Conservation (phyloP, 208 protist genomes). For the Leishmania tropica region DNA sequence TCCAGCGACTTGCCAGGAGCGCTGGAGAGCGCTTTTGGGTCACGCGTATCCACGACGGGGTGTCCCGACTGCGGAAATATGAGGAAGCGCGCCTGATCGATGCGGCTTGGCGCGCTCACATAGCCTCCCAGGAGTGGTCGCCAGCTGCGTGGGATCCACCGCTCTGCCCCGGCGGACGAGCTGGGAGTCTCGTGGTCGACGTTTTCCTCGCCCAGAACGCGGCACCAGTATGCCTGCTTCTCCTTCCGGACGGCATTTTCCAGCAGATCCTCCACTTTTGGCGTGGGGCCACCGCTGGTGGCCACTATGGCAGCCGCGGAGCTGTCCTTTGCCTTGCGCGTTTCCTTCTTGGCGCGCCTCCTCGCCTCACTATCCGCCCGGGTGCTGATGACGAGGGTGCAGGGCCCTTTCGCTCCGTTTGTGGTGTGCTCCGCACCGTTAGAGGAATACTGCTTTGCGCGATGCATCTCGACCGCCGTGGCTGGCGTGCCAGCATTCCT, state of each 20-base stretch:
- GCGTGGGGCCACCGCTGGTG: background rate
- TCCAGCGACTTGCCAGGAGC: constrained; percentile 3
- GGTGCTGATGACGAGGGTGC: constrained; percentile 19
- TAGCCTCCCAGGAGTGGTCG: constrained; percentile 51
- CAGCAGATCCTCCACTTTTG: constrained; percentile 15
- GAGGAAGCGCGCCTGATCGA: constrained; percentile 42
- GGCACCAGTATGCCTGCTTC: constrained; percentile 12
- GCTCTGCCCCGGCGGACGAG: constrained; percentile 3
- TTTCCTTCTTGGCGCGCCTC: constrained; percentile 8
- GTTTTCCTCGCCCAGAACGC: constrained; percentile 19
- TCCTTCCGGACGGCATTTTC: constrained; percentile 12
- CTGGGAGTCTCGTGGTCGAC: background rate
- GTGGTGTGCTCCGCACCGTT: background rate
- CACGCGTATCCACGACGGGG: constrained; percentile 4
- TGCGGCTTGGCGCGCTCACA: constrained; percentile 14
- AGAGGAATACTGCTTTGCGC: background rate
- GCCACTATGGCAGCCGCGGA: background rate
- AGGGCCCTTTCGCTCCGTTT: background rate
- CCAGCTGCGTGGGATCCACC: constrained; percentile 16
- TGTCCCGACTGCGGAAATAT: constrained; percentile 58
- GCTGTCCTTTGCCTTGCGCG: constrained; percentile 1
- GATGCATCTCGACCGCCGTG: constrained; percentile 7
- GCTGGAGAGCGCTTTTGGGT: background rate
- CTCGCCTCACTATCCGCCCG: constrained; percentile 7
- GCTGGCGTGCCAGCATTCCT: constrained; percentile 7